Conservation (phyloP, 2,329 filamentous ascomycete species). For the Colletotrichum liaoningense region DNA sequence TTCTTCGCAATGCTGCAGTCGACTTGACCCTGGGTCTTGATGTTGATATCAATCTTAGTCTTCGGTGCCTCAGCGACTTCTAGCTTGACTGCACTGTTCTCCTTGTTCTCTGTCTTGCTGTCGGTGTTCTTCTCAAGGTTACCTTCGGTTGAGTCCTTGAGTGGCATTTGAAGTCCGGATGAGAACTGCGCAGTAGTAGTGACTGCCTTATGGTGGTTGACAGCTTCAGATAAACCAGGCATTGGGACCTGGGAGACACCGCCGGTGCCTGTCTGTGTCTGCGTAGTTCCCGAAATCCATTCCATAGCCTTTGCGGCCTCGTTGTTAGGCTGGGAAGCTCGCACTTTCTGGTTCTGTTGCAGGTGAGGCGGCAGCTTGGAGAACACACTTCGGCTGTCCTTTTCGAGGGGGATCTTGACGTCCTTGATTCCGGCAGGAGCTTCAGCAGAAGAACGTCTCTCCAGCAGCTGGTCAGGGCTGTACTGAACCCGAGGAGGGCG, state of each 20-base stretch:
- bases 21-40: background rate
- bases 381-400: background rate
- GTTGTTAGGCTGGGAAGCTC: background rate
- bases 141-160: background rate
- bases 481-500: slow-evolving; percentile 8
- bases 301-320: background rate
- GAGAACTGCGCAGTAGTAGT: background rate
- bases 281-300: background rate
- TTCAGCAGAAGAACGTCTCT: background rate
- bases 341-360: background rate
- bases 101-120: background rate
- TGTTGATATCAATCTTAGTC: no score
- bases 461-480: slow-evolving; percentile 1
- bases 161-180: background rate
- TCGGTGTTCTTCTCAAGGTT: background rate
- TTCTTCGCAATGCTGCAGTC: background rate
- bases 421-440: slow-evolving; percentile 17
- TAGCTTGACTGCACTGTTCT: background rate
- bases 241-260: background rate
- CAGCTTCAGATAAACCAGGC: slow-evolving; percentile 10
- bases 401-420: slow-evolving; percentile 11
- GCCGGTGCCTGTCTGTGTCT: background rate
- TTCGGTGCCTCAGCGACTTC: background rate
- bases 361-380: background rate
- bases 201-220: background rate